These are phyloP conservation scores for Saccharomycopsis hybrid DNA, from an alignment of 1,139 yeast genomes.

Conservation along the genomic window DNA sequence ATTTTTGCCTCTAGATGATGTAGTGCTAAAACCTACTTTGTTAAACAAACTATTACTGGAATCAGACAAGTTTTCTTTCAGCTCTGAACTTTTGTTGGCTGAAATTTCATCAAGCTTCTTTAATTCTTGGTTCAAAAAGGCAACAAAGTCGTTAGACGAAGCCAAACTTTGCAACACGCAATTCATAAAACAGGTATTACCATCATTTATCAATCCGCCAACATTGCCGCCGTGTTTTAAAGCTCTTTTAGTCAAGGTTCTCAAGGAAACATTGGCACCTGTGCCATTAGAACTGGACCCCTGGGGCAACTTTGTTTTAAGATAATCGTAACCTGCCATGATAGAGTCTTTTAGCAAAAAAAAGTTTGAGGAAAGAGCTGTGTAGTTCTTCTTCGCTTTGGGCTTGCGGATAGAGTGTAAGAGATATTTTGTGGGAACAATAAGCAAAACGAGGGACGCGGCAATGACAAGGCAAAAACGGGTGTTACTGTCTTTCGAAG, in stretches of 20 bases:
- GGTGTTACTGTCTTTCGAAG: constrained; percentile 8
- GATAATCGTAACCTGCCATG: constrained; percentile 11
- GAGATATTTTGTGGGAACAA: constrained; percentile 11
- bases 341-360: not conserved
- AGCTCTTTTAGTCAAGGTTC: constrained; percentile 2
- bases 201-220: constrained; percentile 85
- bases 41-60: too few relatives aligned
- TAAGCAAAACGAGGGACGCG: constrained; percentile 14
- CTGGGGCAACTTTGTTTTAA: not conserved
- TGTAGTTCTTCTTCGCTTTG: constrained; percentile 1
- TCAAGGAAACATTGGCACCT: too few relatives aligned
- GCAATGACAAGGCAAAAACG: constrained; percentile 9
- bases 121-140: constrained; percentile 49
- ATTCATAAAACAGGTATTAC: constrained; percentile 92
- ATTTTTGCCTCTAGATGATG: constrained; percentile 24
- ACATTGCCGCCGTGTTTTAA: constrained; percentile 51
- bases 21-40: constrained; percentile 3
- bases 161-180: constrained; percentile 81
- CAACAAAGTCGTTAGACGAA: constrained; percentile 55
- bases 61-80: too few relatives aligned
- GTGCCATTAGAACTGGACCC: too few relatives aligned
- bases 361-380: not conserved
- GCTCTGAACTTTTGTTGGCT: too few relatives aligned
- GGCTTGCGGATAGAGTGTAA: not conserved
- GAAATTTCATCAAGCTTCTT: too few relatives aligned